Evolutionary conservation across 2,329 filamentous ascomycete species (phyloP).

Genomic region (Chaetothyriales sp.): DNA sequence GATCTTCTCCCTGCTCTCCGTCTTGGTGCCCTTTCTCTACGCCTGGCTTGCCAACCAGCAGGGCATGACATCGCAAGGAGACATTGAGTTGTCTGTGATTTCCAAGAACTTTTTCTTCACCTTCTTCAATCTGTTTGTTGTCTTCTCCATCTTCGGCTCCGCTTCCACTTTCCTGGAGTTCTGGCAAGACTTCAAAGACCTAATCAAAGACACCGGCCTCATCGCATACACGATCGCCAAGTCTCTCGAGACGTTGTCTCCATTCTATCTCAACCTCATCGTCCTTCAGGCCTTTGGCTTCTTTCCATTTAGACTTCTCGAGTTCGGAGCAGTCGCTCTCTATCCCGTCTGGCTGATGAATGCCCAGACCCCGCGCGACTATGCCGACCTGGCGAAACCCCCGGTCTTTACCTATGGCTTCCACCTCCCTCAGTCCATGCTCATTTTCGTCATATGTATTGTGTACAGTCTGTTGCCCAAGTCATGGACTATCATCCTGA

Average conservation of each 20-base stretch:
- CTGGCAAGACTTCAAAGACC: conserved; percentile 49
- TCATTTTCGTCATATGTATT: conserved; percentile 87
- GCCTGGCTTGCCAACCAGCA: conserved; percentile 82
- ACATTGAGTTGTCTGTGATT: conserved; percentile 85
- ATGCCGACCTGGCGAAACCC: conserved; percentile 64
- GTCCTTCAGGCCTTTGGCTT: conserved; percentile 86
- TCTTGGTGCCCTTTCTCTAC: conserved; percentile 85
- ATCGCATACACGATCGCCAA: conserved; percentile 61
- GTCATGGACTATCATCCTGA: conserved; percentile 66
- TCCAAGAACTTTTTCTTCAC: conserved; percentile 99
- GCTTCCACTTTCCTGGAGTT: conserved; percentile 58
- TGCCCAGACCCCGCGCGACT: conserved; percentile 80
- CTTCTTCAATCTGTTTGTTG: conserved; percentile 96
- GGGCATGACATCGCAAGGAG: conserved; percentile 87
- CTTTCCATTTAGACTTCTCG: conserved; percentile 78
- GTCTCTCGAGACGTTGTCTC: conserved; percentile 57
- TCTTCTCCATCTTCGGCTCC: conserved; percentile 79
- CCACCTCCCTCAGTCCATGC: conserved; percentile 78
- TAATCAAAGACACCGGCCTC: conserved; percentile 61
- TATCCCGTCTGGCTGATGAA: conserved; percentile 66
- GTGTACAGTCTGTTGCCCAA: conserved; percentile 78
- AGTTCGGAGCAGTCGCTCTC: conserved; percentile 70
- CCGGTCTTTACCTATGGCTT: conserved; percentile 91
- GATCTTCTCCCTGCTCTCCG: conserved; percentile 70
- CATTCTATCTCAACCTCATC: conserved; percentile 88